Evolutionary conservation across 345 rosid species (phyloP), one percentile per base, ranked within the genome.

Genomic region (Gynandropsis gynandra): DNA sequence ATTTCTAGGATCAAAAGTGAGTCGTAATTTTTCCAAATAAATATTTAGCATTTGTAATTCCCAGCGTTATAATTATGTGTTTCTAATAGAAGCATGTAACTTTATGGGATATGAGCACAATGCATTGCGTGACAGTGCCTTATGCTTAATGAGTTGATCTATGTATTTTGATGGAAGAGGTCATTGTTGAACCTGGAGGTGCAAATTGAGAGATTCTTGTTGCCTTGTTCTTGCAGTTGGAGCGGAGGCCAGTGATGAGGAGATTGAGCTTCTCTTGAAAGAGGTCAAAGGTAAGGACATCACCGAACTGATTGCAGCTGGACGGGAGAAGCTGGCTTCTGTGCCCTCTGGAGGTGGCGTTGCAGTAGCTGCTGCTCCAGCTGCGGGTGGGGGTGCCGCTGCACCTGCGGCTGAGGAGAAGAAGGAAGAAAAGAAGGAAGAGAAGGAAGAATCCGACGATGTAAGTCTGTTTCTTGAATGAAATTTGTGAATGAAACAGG

Each of bases 381-480:
- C 75, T 8, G 80, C 71, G 5, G 72, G 69, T 0, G 77, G 61
- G 0, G 83, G 62, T 1, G 76, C 51, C 35, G 68, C 54, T 1
- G 80, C 70, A 12, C 54, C 74, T 0, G 82, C 81, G 0, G 80
- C 83, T n/a, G 69, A 60, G 15, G 89, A 83, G 78, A 16, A 85
- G 8, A 80, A 84, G 79, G 77, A 81, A 60, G 96, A 83, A 45
- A 83, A 87, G 61, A 79, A 75, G 1, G 93, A 81, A 56, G 81
- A 77, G 76, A 75, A 77, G 59, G 93, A 87, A 57, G 96, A 83
- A 54, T 81, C 87, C 4, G 93, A 87, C 14, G 96, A 84, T 9
- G 96, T 87, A 58, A 78, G 79, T 15, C 1, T 53, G 50, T 5
- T 40, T 40, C 12, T 40, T 5, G 43, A 40, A 8, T 10, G 16